These are phyloP conservation scores for Delitschia confertaspora DNA, from an alignment of 495 filamentous ascomycete species.

Conservation along the genomic window DNA sequence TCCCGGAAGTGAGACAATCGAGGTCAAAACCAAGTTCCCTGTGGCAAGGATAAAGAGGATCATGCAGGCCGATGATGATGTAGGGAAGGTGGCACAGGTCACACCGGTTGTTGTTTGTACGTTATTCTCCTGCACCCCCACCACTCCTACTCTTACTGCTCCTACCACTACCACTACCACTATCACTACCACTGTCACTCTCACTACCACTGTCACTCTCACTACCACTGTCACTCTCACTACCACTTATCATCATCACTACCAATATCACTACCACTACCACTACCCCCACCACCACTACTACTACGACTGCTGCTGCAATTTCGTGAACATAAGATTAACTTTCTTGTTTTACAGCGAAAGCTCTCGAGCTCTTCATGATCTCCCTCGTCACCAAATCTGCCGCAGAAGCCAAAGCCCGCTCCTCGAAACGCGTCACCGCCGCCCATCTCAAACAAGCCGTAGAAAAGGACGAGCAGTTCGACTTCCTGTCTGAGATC, in stretches of 20 bases:
- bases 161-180: background rate
- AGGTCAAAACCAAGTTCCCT: conserved; percentile 92
- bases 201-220: too few species aligned
- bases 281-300: too few species aligned
- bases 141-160: background rate
- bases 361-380: conserved; percentile 97
- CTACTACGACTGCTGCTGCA: background rate
- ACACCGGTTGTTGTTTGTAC: conserved; percentile 86
- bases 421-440: conserved; percentile 79
- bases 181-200: too few species aligned
- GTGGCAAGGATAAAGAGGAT: conserved; percentile 98
- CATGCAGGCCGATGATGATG: conserved; percentile 99
- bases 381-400: conserved; percentile 82
- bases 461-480: conserved; percentile 72
- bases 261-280: background rate
- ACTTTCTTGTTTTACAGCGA: conserved; percentile 39
- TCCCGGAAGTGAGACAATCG: conserved; percentile 36
- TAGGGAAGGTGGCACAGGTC: conserved; percentile 96
- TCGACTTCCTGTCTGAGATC: conserved; percentile 90
- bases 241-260: too few species aligned
- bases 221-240: too few species aligned
- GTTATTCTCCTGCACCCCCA: conserved; percentile 29
- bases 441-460: conserved; percentile 86
- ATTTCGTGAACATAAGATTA: conserved; percentile 1
- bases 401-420: conserved; percentile 69